These are phyloP conservation scores for Geoglossum cookeanum DNA, from an alignment of 2,329 filamentous ascomycete species.

Conservation along the genomic window DNA sequence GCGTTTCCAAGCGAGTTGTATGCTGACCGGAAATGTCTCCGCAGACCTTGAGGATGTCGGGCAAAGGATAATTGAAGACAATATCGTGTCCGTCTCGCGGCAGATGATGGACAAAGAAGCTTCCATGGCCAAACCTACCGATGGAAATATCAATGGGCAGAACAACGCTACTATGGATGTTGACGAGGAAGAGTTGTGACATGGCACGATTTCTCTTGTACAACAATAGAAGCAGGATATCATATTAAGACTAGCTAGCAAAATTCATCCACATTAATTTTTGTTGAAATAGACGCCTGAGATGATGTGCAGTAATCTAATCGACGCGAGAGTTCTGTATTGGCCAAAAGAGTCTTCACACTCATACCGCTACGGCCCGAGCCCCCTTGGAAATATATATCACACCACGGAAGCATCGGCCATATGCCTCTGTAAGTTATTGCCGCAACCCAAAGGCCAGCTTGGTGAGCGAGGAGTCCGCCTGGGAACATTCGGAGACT, in stretches of 20 bases:
- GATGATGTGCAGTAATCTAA: too few species aligned
- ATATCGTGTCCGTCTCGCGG: constrained; percentile 92
- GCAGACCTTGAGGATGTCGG: constrained; percentile 81
- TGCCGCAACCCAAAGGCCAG: too few species aligned
- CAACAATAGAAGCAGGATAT: not conserved
- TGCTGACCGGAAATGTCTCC: not conserved
- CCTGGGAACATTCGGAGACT: too few species aligned
- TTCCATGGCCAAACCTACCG: constrained; percentile 45
- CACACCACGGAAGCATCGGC: too few species aligned
- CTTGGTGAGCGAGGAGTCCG: too few species aligned
- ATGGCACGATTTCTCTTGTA: not conserved
- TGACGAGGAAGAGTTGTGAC: constrained; percentile 1
- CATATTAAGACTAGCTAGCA: not conserved
- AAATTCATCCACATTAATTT: not conserved
- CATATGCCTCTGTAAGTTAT: too few species aligned
- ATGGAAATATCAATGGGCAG: not conserved
- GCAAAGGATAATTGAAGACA: constrained; percentile 94
- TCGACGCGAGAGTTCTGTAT: too few species aligned
- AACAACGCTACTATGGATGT: constrained; percentile 1
- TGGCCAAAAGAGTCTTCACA: too few species aligned
- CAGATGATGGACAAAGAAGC: constrained; percentile 99
- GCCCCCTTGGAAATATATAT: too few species aligned
- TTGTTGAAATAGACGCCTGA: not conserved
- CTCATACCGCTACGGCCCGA: too few species aligned
- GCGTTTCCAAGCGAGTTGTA: too few species aligned